Base-by-base conservation (phyloP, 1,139 yeast species). In the Taphrina wiesneri region DNA sequence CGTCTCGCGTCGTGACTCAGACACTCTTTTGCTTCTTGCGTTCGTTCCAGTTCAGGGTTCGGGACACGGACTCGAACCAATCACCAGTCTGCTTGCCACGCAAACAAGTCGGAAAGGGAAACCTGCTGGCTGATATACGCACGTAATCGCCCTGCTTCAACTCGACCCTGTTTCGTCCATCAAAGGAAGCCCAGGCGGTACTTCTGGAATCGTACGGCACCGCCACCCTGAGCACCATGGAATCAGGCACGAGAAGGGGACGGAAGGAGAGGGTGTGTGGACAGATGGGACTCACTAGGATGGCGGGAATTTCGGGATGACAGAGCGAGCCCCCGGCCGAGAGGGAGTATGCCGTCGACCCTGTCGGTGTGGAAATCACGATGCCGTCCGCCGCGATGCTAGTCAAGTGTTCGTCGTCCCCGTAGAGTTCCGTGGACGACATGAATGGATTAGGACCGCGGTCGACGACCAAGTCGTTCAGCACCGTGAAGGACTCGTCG, bases 301-400 rank as follows among this genome's bases (percentile, higher is more conserved):
- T 62, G 34, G 65, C 53, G 2, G 65, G 65, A 7, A 64, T 56
- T 67, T 85, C 84, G 0, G 97, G 97, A 73, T 90, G 96, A 4
- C 88, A 91, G 56, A 90, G 83, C 9, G 96, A 86, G 0, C 97
- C 97, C 4, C 97, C 96, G 0, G 96, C 87, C 17, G 90, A 85
- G 67, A 90, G 79, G 0, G 96, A 88, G 75, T 90, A 90, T 0
- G 96, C 96, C 0, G 97, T 90, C 4, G 96, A 89, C 0, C 97
- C 97, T 1, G 96, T 88, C 15, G 97, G 97, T 0, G 96, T 88
- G 13, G 95, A 85, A 67, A 89, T 85, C 7, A 88, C 87, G 11
- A 90, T 80, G 0, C 97, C 97, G 75, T 90, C 97, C 0, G 95
- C 96, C 21, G 88, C 88, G 43, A 93, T 87, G n/a, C 90, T 83